Evolutionary conservation across 164 flowering plant genomes (phyloP).

Genomic region (Berberis vulgaris): DNA sequence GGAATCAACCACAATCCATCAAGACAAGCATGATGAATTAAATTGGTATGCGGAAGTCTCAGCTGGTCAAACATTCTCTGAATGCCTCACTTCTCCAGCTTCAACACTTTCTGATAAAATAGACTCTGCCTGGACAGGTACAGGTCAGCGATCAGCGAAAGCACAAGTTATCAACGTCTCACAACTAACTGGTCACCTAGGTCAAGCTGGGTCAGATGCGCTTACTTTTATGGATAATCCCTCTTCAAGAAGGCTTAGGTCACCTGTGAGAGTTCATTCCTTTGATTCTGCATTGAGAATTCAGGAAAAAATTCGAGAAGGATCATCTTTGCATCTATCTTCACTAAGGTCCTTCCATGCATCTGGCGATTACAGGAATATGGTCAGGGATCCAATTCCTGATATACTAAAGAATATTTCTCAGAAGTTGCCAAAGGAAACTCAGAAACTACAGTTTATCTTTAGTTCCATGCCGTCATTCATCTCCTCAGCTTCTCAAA

Average conservation of each 20-base stretch:
- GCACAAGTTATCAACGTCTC: conserved; percentile 10
- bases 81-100: conserved; percentile 29
- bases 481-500: conserved; percentile 42
- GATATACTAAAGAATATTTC: conserved; percentile 37
- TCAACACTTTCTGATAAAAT: conserved; percentile 79
- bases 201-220: conserved; percentile 11
- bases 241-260: conserved; percentile 28
- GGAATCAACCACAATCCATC: conserved; percentile 10
- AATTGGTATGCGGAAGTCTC: conserved; percentile 24
- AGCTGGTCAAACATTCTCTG: conserved; percentile 17
- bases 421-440: conserved; percentile 39
- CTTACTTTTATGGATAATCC: conserved; percentile 28
- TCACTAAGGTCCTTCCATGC: conserved; percentile 72
- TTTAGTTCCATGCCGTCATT: conserved; percentile 35
- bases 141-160: conserved; percentile 24
- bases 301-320: conserved; percentile 46
- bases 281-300: conserved; percentile 84
- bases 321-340: conserved; percentile 46
- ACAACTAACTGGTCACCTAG: conserved; percentile 20
- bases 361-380: conserved; percentile 65
- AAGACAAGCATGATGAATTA: conserved; percentile 18
- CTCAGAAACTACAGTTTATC: conserved; percentile 36
- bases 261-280: conserved; percentile 72
- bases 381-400: conserved; percentile 66
- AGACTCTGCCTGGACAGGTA: conserved; percentile 91